These are phyloP conservation scores for Pyrenula aspistea DNA, from an alignment of 495 filamentous ascomycete species.

Conservation along the genomic window DNA sequence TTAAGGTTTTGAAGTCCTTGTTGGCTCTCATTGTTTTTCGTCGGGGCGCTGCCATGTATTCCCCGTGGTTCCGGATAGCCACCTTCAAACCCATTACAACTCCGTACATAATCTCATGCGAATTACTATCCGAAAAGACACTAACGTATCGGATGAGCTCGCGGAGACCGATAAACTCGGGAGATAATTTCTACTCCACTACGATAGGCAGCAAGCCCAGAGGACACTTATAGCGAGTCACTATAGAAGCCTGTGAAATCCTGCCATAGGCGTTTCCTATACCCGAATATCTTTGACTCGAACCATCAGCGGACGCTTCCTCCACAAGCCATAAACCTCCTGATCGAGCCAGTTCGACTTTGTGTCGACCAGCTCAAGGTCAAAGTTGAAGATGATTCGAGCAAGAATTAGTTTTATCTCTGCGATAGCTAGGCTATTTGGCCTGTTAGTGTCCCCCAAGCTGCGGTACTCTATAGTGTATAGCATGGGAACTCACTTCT, in stretches of 20 bases:
- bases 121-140: too few species aligned
- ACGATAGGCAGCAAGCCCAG: background rate
- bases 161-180: too few species aligned
- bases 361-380: slow-evolving; percentile 4
- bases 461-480: background rate
- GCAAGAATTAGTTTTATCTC: slow-evolving; percentile 6
- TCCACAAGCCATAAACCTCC: slow-evolving; percentile 1
- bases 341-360: slow-evolving; percentile 6
- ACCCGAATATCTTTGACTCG: background rate
- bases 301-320: background rate
- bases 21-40: too few species aligned
- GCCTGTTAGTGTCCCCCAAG: background rate
- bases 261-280: background rate
- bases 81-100: too few species aligned
- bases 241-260: background rate
- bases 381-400: slow-evolving; percentile 10
- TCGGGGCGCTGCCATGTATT: too few species aligned
- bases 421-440: background rate
- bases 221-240: background rate
- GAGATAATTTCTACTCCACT: too few species aligned
- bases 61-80: too few species aligned
- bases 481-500: slow-evolving; percentile 29
- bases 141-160: too few species aligned
- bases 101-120: too few species aligned
- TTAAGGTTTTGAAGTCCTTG: too few species aligned